Evolutionary conservation across 768 basidiomycete species (phyloP).

Genomic region (Termitomyces sp.): DNA sequence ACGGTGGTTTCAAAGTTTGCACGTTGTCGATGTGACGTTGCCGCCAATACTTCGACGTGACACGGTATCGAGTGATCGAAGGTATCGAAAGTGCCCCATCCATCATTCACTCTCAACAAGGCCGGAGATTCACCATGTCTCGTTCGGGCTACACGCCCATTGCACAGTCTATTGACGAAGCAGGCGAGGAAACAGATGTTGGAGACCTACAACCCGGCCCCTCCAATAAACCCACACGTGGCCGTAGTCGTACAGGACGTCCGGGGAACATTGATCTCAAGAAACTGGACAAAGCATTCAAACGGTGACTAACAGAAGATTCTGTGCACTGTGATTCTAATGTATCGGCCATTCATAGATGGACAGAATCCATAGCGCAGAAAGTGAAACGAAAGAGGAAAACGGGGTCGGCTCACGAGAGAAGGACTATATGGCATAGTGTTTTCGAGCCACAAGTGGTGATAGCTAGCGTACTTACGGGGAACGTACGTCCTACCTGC

Average conservation of each 20-base stretch:
- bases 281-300: constrained; percentile 81
- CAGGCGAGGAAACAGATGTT: constrained; percentile 40
- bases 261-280: constrained; percentile 76
- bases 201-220: constrained; percentile 29
- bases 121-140: constrained; percentile 22
- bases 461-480: constrained; percentile 31
- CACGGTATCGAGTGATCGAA: constrained; percentile 8
- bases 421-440: constrained; percentile 75
- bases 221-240: constrained; percentile 27
- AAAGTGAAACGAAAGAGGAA: constrained; percentile 82
- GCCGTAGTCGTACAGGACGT: constrained; percentile 36
- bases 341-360: constrained; percentile 38
- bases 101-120: neutral
- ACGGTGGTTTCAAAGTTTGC: too few relatives aligned
- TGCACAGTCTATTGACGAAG: constrained; percentile 39
- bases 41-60: neutral
- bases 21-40: neutral
- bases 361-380: constrained; percentile 86
- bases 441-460: constrained; percentile 69
- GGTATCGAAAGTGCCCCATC: neutral
- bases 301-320: constrained; percentile 45
- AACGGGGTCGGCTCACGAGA: constrained; percentile 58
- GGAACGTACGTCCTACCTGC: constrained; percentile 31
- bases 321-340: constrained; percentile 1
- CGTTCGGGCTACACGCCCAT: constrained; percentile 51